Evolutionary conservation across 768 basidiomycete genomes (phyloP).

Genomic region (Suillus variegatus): DNA sequence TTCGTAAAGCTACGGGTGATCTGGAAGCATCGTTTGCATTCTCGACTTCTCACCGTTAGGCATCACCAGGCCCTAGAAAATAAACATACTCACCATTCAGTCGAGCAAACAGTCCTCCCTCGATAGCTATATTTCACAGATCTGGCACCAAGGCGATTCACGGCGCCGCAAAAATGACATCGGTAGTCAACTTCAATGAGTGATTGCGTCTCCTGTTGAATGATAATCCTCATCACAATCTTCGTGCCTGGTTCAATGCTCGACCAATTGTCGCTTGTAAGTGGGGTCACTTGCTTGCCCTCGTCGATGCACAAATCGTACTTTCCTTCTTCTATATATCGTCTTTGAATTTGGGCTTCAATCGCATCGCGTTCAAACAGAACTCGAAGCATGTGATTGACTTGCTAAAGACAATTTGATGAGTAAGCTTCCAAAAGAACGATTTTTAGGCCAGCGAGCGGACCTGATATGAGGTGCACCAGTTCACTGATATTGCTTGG

Average conservation of each 20-base stretch:
- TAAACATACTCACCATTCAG: constrained; percentile 25
- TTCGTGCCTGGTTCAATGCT: constrained; percentile 25
- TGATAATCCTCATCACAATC: constrained; percentile 25
- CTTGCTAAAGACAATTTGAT: neutral
- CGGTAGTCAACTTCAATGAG: constrained; percentile 11
- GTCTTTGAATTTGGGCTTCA: constrained; percentile 18
- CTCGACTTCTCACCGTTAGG: constrained; percentile 16
- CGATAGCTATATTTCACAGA: neutral
- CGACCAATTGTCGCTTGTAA: constrained; percentile 25
- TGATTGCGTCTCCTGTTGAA: constrained; percentile 14
- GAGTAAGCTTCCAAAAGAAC: neutral
- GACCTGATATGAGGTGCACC: constrained; percentile 25
- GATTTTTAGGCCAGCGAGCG: neutral
- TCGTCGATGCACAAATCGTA: constrained; percentile 28
- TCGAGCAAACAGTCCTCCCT: constrained; percentile 14
- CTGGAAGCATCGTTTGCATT: constrained; percentile 29
- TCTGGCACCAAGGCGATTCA: neutral
- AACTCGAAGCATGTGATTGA: constrained; percentile 15
- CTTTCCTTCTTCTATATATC: constrained; percentile 23
- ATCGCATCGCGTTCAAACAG: constrained; percentile 17
- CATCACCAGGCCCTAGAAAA: neutral
- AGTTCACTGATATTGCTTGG: constrained; percentile 27
- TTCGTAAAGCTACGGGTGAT: constrained; percentile 1
- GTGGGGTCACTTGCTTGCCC: constrained; percentile 22
- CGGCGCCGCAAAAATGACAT: constrained; percentile 19